phyloP scores from a whole-genome alignment of 495 filamentous ascomycete genomes.

The Xylaria acuta region DNA sequence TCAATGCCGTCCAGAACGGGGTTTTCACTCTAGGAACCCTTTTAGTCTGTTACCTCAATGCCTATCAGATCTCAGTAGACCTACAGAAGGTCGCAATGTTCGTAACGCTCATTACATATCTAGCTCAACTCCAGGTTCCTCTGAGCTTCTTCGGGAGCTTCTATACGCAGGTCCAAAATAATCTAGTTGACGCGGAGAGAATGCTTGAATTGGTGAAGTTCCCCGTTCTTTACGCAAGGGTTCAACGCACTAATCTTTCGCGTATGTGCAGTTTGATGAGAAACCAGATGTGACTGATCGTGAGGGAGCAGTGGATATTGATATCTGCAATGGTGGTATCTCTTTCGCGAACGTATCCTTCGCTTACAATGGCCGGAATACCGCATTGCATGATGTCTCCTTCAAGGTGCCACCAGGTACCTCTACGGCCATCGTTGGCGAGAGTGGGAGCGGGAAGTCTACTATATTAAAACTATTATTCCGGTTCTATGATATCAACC shows the following conservation, averaged over 20 bases:
- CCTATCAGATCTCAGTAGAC: not conserved
- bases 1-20: not conserved
- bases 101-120: slow-evolving; percentile 67
- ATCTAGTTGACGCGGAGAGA: slow-evolving; percentile 83
- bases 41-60: not conserved
- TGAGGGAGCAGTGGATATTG: slow-evolving; percentile 45
- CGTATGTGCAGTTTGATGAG: slow-evolving; percentile 74
- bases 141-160: slow-evolving; percentile 89
- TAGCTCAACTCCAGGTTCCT: slow-evolving; percentile 79
- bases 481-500: slow-evolving; percentile 82
- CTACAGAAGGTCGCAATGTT: slow-evolving; percentile 3
- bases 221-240: not conserved
- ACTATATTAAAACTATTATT: slow-evolving; percentile 83
- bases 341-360: slow-evolving; percentile 78
- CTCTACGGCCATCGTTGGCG: slow-evolving; percentile 59
- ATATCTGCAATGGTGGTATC: slow-evolving; percentile 71
- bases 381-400: slow-evolving; percentile 71
- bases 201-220: slow-evolving; percentile 76
- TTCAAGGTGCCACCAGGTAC: slow-evolving; percentile 77
- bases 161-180: slow-evolving; percentile 81
- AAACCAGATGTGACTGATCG: slow-evolving; percentile 41
- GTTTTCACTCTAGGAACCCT: not conserved
- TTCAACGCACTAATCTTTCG: not conserved
- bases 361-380: slow-evolving; percentile 70
- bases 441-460: slow-evolving; percentile 83